Base-by-base conservation (phyloP, 805 yeast genomes). In the Torulaspora quercuum region DNA sequence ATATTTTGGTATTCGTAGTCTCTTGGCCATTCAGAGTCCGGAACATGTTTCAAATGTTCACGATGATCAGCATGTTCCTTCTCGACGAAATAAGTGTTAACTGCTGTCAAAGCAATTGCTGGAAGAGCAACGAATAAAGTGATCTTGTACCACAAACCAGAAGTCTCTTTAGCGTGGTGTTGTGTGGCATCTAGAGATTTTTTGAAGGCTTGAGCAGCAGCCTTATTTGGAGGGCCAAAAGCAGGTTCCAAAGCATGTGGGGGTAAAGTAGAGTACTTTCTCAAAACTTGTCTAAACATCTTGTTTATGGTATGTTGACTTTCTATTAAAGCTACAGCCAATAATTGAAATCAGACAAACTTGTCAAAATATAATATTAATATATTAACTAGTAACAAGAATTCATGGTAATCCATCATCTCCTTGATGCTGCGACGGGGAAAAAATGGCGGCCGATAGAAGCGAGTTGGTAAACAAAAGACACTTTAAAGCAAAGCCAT, bases 1-100 rank as follows among this genome's bases (percentile, higher is more conserved):
- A 88, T 65, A 76, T 92, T 92, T 75, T 82, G 89, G 78, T 78
- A 92, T 55, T 80, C 89, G 72, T 85, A 85, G 68, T 83, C 92
- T 45, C 65, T 69, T 59, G 97, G 97, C 88, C 95, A 85, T 62
- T 89, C 95, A 53, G 82, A 90, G 63, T 89, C 97, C 21, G 87
- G 64, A 41, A 86, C 69, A 54, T 71, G 70, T 34, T 65, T 61
- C 56, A 78, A 69, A 67, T 83, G 92, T 63, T 73, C 75, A 72
- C 92, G 79, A 75, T 92, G 98, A 57, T 80, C 75, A 52, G 92
- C 88, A 66, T 92, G 98, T 65, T 82, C 86, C 56, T 73, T 67
- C 73, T 90, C 98, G 59, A 82, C 73, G 54, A 75, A 76, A 67
- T 75, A 80, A 37, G 92, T 86, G 70, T 87, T 87, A 58, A 81